These are phyloP conservation scores for Ilex paraguariensis DNA, from an alignment of 305 asterid species.

Conservation along the genomic window DNA sequence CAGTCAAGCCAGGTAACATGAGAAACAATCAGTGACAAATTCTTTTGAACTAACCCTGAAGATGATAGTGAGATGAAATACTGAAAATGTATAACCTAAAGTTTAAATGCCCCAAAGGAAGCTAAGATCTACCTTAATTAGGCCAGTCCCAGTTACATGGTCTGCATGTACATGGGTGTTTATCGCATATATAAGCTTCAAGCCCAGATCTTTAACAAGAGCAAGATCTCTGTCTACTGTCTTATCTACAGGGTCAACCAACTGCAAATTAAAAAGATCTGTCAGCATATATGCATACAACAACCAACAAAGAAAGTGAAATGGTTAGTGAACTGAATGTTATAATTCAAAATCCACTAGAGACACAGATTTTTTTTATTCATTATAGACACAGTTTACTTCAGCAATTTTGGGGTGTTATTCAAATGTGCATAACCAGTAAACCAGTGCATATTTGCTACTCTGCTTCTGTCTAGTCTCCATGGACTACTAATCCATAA, in stretches of 20 bases:
- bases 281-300: neutral
- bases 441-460: neutral
- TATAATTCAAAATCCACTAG: too few species aligned
- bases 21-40: neutral
- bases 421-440: neutral
- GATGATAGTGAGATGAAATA: neutral
- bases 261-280: neutral
- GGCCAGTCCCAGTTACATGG: slow-evolving; percentile 1
- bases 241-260: slow-evolving; percentile 3
- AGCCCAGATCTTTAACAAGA: neutral
- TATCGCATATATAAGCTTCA: slow-evolving; percentile 42
- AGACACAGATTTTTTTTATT: too few species aligned
- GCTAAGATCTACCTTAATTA: neutral
- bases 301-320: neutral
- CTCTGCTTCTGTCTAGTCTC: neutral
- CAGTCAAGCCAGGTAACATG: slow-evolving; percentile 17
- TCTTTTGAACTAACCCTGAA: neutral
- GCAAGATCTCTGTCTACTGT: slow-evolving; percentile 3
- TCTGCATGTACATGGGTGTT: slow-evolving; percentile 52
- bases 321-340: too few species aligned
- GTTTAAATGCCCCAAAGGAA: neutral
- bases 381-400: too few species aligned
- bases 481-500: too few species aligned
- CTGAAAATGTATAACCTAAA: neutral
- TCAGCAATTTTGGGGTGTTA: too few species aligned